Evolutionary conservation across 208 protist species (phyloP).

Genomic region (Trypanosoma congolense): DNA sequence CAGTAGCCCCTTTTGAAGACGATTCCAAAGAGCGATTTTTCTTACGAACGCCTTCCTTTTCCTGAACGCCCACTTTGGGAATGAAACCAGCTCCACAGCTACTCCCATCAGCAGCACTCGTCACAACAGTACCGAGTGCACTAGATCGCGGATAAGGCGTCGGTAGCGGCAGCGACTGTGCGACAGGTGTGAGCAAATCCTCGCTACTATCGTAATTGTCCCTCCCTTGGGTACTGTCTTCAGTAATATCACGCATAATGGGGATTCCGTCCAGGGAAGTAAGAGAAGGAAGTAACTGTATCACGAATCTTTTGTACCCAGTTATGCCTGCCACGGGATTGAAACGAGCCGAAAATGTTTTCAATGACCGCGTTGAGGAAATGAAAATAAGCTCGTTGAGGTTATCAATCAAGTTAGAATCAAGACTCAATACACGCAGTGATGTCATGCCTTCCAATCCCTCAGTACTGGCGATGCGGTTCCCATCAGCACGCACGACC

Average conservation of each 20-base stretch:
- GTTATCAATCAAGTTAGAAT: constrained; percentile 75
- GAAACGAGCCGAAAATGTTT: constrained; percentile 47
- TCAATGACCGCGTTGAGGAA: constrained; percentile 32
- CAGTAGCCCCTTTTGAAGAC: background rate
- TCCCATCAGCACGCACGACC: constrained; percentile 64
- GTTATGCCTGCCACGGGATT: constrained; percentile 57
- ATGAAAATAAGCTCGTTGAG: constrained; percentile 63
- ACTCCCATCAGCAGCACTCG: background rate
- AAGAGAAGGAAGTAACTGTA: constrained; percentile 35
- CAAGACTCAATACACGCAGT: constrained; percentile 46
- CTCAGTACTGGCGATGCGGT: constrained; percentile 42
- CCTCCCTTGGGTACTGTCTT: background rate
- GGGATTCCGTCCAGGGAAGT: constrained; percentile 68
- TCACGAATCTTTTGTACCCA: constrained; percentile 42
- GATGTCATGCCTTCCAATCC: constrained; percentile 53
- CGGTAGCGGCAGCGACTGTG: background rate
- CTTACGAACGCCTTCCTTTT: background rate
- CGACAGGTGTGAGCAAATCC: constrained; percentile 2
- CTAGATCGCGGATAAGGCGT: background rate
- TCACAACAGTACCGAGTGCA: background rate
- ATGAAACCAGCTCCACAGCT: background rate
- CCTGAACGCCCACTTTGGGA: background rate
- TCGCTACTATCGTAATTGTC: background rate
- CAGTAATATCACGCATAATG: constrained; percentile 21
- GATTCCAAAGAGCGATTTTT: background rate